A percentile compares a stretch with the other conserved stretches of the same genome.
phyloP scores from a whole-genome alignment of 345 rosid species.

The Aquilaria yunnanensis region DNA sequence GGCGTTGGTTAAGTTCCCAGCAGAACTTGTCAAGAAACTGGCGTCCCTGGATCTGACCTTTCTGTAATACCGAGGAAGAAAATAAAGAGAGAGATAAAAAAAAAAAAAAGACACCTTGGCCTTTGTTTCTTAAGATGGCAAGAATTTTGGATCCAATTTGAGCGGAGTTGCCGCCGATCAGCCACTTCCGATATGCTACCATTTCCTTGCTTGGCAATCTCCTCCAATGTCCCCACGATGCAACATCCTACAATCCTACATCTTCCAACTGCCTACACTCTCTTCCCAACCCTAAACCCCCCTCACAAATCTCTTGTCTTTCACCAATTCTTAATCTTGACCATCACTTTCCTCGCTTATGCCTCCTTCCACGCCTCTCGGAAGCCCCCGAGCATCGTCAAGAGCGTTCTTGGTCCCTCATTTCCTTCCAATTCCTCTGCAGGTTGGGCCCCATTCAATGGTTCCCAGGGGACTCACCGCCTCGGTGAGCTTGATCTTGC shows the following conservation, averaged over 20 bases:
- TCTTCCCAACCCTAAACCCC: slow-evolving; percentile 56
- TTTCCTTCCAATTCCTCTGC: slow-evolving; percentile 20
- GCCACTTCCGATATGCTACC: too few relatives aligned
- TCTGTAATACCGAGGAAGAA: too few relatives aligned
- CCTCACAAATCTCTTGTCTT: slow-evolving; percentile 58
- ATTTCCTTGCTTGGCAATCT: too few relatives aligned
- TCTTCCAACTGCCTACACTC: slow-evolving; percentile 42
- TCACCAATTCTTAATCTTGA: slow-evolving; percentile 49
- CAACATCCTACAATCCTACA: slow-evolving; percentile 22
- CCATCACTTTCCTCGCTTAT: slow-evolving; percentile 73
- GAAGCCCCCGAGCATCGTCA: slow-evolving; percentile 94
- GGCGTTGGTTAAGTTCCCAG: too few relatives aligned
- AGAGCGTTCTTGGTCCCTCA: slow-evolving; percentile 78
- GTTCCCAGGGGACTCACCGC: slow-evolving; percentile 54
- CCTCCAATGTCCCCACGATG: slow-evolving; percentile 15
- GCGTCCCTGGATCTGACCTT: too few relatives aligned
- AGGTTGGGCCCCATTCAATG: slow-evolving; percentile 90
- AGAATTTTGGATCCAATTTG: too few relatives aligned
- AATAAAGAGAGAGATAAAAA: too few relatives aligned
- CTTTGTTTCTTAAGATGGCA: too few relatives aligned
- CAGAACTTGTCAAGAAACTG: too few relatives aligned
- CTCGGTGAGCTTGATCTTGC: slow-evolving; percentile 95
- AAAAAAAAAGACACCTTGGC: too few relatives aligned
- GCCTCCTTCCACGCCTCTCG: slow-evolving; percentile 95
- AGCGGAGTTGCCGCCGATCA: too few relatives aligned